Percentiles rank a stretch among this genome's conserved stretches.
Evolutionary conservation across 1,284 basidiomycete species (phyloP).

Genomic region (Coniferiporia weirii): DNA sequence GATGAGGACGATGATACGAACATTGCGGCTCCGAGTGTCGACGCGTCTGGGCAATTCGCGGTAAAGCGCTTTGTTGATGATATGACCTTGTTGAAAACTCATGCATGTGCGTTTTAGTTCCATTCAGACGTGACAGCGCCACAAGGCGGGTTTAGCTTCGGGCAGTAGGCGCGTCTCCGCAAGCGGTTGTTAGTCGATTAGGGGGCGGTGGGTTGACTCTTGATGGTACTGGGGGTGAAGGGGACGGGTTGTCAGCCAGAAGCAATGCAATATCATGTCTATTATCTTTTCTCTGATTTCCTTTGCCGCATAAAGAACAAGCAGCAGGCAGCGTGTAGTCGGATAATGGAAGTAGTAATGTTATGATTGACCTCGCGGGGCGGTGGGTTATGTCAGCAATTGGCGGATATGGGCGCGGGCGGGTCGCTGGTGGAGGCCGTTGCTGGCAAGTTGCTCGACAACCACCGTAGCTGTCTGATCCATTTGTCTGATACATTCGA

Average conservation of each 20-base stretch:
- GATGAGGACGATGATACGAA: conserved; percentile 84
- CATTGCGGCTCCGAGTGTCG: conserved; percentile 77
- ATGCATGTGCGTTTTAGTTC: conserved; percentile 46
- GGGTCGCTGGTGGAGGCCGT: too few relatives aligned
- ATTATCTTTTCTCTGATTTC: background rate
- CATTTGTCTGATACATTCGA: too few relatives aligned
- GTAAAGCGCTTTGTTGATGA: conserved; percentile 43
- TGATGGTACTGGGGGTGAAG: background rate
- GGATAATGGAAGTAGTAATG: too few relatives aligned
- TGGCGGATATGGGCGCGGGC: conserved; percentile 1
- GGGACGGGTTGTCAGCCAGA: background rate
- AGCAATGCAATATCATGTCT: conserved; percentile 1
- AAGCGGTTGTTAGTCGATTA: background rate
- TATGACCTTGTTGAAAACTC: conserved; percentile 12
- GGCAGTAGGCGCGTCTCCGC: conserved; percentile 30
- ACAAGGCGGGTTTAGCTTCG: conserved; percentile 94
- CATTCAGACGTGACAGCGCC: conserved; percentile 78
- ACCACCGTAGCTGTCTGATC: too few relatives aligned
- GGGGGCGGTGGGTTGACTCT: background rate
- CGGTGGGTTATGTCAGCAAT: conserved; percentile 7
- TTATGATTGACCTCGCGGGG: background rate
- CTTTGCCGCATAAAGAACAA: background rate
- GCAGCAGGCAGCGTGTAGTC: background rate
- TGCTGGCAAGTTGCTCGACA: too few relatives aligned
- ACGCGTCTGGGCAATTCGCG: conserved; percentile 86